Conservation (phyloP, 1,139 yeast species). For the Tardiomyces digboiensis region DNA sequence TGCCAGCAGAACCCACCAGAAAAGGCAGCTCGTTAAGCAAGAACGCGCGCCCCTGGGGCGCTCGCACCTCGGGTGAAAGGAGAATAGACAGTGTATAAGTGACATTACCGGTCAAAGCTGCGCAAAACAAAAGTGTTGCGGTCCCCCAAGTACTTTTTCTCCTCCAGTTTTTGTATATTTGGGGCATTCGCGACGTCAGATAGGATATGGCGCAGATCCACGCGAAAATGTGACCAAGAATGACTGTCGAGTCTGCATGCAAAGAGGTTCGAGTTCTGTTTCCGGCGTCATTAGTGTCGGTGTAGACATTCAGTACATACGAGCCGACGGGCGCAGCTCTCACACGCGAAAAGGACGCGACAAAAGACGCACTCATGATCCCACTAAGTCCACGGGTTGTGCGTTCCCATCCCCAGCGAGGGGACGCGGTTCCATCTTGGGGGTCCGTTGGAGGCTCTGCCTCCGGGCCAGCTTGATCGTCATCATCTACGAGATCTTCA, state of each 20-base stretch:
- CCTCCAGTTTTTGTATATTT: constrained; percentile 60
- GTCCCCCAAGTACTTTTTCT: constrained; percentile 81
- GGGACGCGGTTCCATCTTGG: not conserved
- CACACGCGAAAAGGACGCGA: constrained; percentile 20
- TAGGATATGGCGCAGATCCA: constrained; percentile 79
- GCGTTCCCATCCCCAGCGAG: constrained; percentile 1
- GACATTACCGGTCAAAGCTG: constrained; percentile 75
- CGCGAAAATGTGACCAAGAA: constrained; percentile 49
- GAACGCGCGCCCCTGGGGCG: constrained; percentile 35
- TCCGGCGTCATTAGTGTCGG: constrained; percentile 6
- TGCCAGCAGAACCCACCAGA: constrained; percentile 79
- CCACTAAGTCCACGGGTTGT: constrained; percentile 8
- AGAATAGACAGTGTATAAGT: constrained; percentile 71
- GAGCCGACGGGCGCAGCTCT: constrained; percentile 13
- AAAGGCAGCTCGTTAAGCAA: constrained; percentile 69
- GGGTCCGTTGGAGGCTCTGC: not conserved
- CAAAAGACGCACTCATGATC: constrained; percentile 20
- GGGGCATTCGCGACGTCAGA: constrained; percentile 77
- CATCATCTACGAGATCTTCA: not conserved
- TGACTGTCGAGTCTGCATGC: constrained; percentile 12
- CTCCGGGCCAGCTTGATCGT: not conserved
- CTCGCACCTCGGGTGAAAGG: constrained; percentile 30
- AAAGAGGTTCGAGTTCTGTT: constrained; percentile 13
- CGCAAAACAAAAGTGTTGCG: constrained; percentile 65
- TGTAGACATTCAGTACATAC: constrained; percentile 15